Conservation (phyloP, 331 rosid genomes). For the Quercus phellos region DNA sequence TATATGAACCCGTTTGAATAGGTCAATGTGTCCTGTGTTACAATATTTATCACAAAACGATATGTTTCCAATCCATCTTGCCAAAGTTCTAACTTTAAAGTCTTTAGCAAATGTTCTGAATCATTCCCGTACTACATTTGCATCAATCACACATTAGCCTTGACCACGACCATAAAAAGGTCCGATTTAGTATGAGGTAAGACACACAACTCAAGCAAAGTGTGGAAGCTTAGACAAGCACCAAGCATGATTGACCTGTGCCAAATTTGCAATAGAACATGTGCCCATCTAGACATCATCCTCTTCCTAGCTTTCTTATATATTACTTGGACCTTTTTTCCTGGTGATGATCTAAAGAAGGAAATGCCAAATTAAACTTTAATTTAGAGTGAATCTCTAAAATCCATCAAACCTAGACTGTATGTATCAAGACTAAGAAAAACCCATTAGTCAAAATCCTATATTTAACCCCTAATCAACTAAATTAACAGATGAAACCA, state of each 20-base stretch:
- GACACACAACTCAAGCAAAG: background rate
- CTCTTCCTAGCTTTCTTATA: background rate
- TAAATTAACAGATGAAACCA: slow-evolving; percentile 4
- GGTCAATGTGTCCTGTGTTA: background rate
- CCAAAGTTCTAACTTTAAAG: background rate
- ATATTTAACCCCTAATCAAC: slow-evolving; percentile 10
- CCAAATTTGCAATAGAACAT: background rate
- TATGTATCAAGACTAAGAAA: background rate
- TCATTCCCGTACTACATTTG: background rate
- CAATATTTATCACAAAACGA: background rate
- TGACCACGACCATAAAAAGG: background rate
- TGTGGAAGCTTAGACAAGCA: background rate
- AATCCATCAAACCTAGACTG: background rate
- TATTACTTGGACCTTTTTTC: background rate
- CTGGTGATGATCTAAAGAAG: background rate
- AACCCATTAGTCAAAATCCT: slow-evolving; percentile 3
- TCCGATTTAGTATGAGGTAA: background rate
- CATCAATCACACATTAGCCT: background rate
- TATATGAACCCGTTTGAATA: background rate
- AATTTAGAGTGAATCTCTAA: slow-evolving; percentile 26
- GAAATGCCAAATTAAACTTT: slow-evolving; percentile 16
- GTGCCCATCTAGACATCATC: background rate
- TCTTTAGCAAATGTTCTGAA: background rate
- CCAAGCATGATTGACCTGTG: background rate
- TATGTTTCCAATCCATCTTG: background rate